Base-by-base conservation (phyloP, 805 yeast species). In the Lachancea nothofagi region DNA sequence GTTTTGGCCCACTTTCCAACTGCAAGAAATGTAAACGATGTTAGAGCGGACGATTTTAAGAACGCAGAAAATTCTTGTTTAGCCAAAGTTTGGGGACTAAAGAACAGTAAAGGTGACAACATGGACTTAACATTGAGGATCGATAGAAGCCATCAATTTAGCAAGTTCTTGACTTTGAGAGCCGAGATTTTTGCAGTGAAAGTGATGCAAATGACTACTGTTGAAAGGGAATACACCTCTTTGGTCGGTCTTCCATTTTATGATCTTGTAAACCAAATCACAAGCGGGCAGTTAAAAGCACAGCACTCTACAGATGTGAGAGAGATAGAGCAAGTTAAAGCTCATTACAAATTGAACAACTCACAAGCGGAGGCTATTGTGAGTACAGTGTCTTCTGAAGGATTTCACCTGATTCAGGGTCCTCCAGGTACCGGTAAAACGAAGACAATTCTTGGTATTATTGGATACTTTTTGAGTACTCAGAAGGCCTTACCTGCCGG, bases 391-490 rank as follows among this genome's bases (percentile, higher is more conserved):
- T 59, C 69, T 18, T 67, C 74, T 7, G 69, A 69, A 1, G 99
- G 98, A 0, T 87, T 93, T 55, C 80, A 94, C 0, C 69, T 93
- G 38, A 89, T 93, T 59, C 98, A 93, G 64, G 99, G 97, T 42
- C 99, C 99, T 0, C 99, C 99, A 0, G 99, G 99, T 62, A 90
- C 97, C 0, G 99, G 99, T 68, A 93, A 93, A 60, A 94, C 99
- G 1, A 94, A 90, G 58, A 93, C 99, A 0, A 93, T 94, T 64
- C 60, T 93, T 32, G 97, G 97, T 18, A 80, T 90, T 36, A 75
- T 90, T 23, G 96, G 97, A 0, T 77, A 87, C 40, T 77, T 79
- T 44, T 59, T 84, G 30, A 72, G 85, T 1, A 58, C 57, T 4
- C 47, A 44, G 23, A 61, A 53, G 21, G 43, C 47, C 1, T 41